A percentile compares a stretch with the other conserved stretches of the same genome.
Conservation (phyloP, 768 basidiomycete genomes). For the Arthromyces matolae region DNA sequence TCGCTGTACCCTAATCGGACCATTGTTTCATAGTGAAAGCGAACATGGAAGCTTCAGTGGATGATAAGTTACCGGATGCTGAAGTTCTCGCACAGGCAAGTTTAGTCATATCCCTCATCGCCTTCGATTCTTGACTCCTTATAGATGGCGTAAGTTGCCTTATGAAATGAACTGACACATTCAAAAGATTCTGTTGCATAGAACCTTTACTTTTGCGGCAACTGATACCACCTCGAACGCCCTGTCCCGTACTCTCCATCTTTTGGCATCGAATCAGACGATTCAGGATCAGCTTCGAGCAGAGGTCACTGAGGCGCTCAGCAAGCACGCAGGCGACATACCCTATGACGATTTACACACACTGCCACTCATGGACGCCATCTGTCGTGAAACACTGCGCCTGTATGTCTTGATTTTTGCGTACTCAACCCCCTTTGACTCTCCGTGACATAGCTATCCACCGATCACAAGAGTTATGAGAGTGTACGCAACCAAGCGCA, state of each 20-base stretch:
- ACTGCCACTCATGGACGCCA: slow-evolving; percentile 22
- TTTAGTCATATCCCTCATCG: not conserved
- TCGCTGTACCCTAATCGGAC: not conserved
- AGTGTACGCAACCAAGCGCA: slow-evolving; percentile 9
- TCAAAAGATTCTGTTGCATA: not conserved
- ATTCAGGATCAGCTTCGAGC: slow-evolving; percentile 29
- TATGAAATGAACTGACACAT: no score
- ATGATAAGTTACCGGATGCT: slow-evolving; percentile 19
- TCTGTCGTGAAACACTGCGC: slow-evolving; percentile 18
- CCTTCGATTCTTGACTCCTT: not conserved
- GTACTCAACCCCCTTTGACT: not conserved
- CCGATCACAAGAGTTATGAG: slow-evolving; percentile 19
- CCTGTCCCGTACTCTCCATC: slow-evolving; percentile 24
- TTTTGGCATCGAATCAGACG: slow-evolving; percentile 19
- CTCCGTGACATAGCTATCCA: slow-evolving; percentile 10
- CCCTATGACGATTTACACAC: slow-evolving; percentile 19
- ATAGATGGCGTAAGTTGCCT: slow-evolving; percentile 17
- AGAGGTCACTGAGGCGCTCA: slow-evolving; percentile 32
- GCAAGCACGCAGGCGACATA: slow-evolving; percentile 10
- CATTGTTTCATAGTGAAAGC: slow-evolving; percentile 8
- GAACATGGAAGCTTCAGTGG: slow-evolving; percentile 9
- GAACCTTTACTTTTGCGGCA: slow-evolving; percentile 28
- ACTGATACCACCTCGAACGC: slow-evolving; percentile 33
- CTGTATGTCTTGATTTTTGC: slow-evolving; percentile 17
- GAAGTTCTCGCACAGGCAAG: slow-evolving; percentile 27